Conservation (phyloP, 352 stramenopile species). For the Phytophthora sp. region DNA sequence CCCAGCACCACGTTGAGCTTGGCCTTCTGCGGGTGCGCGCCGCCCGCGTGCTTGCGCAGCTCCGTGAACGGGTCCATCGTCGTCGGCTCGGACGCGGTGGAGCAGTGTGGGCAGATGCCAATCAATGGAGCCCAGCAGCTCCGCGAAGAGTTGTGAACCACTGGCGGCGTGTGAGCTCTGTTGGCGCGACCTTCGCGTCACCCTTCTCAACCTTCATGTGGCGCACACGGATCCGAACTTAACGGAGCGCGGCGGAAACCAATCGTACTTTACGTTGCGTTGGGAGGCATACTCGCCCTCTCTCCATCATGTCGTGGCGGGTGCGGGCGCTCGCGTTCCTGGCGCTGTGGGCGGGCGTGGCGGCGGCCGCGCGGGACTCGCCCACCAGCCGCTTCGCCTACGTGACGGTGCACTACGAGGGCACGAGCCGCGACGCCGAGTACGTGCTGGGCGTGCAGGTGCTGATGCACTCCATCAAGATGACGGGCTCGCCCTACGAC, state of each 20-base stretch:
- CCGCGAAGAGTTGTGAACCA: constrained; percentile 38
- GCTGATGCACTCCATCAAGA: constrained; percentile 88
- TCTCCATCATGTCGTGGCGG: constrained; percentile 19
- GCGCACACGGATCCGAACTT: too few relatives aligned
- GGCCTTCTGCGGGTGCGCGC: constrained; percentile 80
- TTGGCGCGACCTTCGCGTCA: too few relatives aligned
- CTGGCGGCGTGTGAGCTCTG: constrained; percentile 28
- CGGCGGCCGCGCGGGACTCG: constrained; percentile 12
- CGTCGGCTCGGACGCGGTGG: background rate
- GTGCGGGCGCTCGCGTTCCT: constrained; percentile 30
- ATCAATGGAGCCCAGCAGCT: constrained; percentile 35
- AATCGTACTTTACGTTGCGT: too few relatives aligned
- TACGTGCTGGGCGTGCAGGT: constrained; percentile 87
- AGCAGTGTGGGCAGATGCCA: constrained; percentile 22
- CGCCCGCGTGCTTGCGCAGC: constrained; percentile 79
- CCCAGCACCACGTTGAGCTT: constrained; percentile 85
- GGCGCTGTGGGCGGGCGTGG: constrained; percentile 23
- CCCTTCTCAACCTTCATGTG: too few relatives aligned
- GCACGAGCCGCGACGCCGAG: constrained; percentile 80
- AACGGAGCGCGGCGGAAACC: too few relatives aligned
- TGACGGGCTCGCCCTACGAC: constrained; percentile 82
- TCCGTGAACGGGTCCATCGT: constrained; percentile 80
- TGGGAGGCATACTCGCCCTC: too few relatives aligned
- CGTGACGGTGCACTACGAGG: constrained; percentile 89
- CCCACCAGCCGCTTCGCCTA: constrained; percentile 78